Conservation (phyloP, 805 yeast genomes). For the Metschnikowia sp. region DNA sequence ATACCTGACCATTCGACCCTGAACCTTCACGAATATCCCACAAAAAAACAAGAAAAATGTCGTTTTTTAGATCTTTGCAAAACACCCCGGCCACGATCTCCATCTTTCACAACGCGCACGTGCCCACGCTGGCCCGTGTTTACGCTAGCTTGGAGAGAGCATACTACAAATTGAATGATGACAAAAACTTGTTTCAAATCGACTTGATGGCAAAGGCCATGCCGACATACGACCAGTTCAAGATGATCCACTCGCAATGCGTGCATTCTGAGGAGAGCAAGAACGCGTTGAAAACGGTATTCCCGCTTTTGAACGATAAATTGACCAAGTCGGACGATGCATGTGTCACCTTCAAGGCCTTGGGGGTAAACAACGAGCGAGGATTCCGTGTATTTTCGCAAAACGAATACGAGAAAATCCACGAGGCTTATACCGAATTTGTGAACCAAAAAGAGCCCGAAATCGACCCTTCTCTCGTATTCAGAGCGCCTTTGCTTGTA, state of each 20-base stretch:
- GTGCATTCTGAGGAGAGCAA: conserved; percentile 24
- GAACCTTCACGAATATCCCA: neutral
- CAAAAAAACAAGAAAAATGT: conserved; percentile 20
- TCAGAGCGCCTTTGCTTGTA: conserved; percentile 40
- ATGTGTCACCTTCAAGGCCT: conserved; percentile 21
- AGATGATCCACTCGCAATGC: conserved; percentile 25
- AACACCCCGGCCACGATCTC: conserved; percentile 39
- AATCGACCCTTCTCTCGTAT: conserved; percentile 31
- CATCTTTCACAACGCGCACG: conserved; percentile 38
- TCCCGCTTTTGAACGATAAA: conserved; percentile 36
- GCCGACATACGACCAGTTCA: conserved; percentile 43
- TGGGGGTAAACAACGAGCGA: conserved; percentile 17
- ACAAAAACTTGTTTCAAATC: conserved; percentile 30
- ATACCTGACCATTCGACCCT: neutral
- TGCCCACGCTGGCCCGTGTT: conserved; percentile 31
- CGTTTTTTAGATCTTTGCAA: conserved; percentile 42
- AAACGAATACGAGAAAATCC: conserved; percentile 37
- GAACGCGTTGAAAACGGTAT: conserved; percentile 27
- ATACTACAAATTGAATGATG: conserved; percentile 26
- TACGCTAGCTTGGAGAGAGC: conserved; percentile 32
- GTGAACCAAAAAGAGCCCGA: conserved; percentile 25
- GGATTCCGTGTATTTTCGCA: conserved; percentile 33
- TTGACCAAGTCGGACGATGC: conserved; percentile 16
- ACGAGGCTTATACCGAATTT: conserved; percentile 32
- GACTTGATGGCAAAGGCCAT: conserved; percentile 37